Evolutionary conservation across 2,329 filamentous ascomycete genomes (phyloP).

Genomic region (Monosporascus cannonballus): DNA sequence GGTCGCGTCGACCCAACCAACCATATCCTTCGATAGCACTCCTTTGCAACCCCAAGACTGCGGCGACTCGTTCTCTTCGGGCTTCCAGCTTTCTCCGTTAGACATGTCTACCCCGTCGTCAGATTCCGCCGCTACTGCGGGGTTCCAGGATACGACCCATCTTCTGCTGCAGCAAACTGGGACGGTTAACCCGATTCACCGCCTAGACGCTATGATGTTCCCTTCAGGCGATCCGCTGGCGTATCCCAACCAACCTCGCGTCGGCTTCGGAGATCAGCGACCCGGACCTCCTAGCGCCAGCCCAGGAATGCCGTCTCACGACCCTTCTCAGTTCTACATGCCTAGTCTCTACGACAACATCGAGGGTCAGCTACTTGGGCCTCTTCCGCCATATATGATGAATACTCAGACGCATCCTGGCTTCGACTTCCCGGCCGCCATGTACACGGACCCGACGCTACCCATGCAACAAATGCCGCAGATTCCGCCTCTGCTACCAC

Average conservation of each 20-base stretch:
- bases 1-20: conserved; percentile 9
- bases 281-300: conserved; percentile 23
- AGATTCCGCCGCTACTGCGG: conserved; percentile 16
- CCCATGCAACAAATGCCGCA: conserved; percentile 30
- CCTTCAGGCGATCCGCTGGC: conserved; percentile 71
- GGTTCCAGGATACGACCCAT: conserved; percentile 22
- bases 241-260: conserved; percentile 71
- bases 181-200: conserved; percentile 49
- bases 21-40: conserved; percentile 10
- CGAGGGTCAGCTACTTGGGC: conserved; percentile 67
- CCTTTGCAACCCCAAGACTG: conserved; percentile 14
- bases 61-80: conserved; percentile 12
- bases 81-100: conserved; percentile 19
- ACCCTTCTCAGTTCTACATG: conserved; percentile 43
- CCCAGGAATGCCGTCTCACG: conserved; percentile 25
- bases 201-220: conserved; percentile 76
- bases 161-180: conserved; percentile 19
- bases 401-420: conserved; percentile 39
- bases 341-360: conserved; percentile 55
- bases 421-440: conserved; percentile 36
- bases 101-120: conserved; percentile 18
- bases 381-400: conserved; percentile 66
- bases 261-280: conserved; percentile 43
- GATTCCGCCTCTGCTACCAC: conserved; percentile 21
- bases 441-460: conserved; percentile 41